A percentile compares a stretch with the other conserved stretches of the same genome.
phyloP scores from a whole-genome alignment of 257 asterid species.

The Solanum dulcamara region DNA sequence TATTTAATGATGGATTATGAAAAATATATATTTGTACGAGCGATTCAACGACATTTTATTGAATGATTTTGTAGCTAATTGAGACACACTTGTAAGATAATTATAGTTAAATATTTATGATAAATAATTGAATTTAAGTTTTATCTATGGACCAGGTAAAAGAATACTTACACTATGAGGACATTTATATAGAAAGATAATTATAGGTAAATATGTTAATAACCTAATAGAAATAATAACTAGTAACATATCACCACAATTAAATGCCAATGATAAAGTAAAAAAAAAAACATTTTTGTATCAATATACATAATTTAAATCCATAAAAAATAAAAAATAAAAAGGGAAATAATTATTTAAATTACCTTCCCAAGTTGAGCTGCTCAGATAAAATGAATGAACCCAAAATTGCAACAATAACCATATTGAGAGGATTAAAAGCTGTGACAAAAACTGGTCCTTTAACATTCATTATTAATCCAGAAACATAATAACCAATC shows the following conservation, averaged over 20 bases:
- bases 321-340: neutral
- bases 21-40: neutral
- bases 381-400: conserved; percentile 27
- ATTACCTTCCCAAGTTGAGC: conserved; percentile 29
- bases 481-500: conserved; percentile 33
- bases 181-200: no score
- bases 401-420: conserved; percentile 35
- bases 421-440: conserved; percentile 37
- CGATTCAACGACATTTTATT: neutral
- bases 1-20: neutral
- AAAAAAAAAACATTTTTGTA: neutral
- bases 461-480: conserved; percentile 27
- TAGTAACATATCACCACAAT: no score
- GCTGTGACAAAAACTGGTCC: conserved; percentile 43
- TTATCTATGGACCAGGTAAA: no score
- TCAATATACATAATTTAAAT: neutral
- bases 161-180: no score
- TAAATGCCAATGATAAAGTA: neutral
- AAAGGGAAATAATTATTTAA: neutral
- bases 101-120: no score
- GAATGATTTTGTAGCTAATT: neutral
- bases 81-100: no score
- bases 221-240: neutral
- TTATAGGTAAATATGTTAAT: no score
- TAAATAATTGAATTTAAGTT: no score